phyloP scores from a whole-genome alignment of 176 grass and related monocot species.

The Oryza glumipatula region DNA sequence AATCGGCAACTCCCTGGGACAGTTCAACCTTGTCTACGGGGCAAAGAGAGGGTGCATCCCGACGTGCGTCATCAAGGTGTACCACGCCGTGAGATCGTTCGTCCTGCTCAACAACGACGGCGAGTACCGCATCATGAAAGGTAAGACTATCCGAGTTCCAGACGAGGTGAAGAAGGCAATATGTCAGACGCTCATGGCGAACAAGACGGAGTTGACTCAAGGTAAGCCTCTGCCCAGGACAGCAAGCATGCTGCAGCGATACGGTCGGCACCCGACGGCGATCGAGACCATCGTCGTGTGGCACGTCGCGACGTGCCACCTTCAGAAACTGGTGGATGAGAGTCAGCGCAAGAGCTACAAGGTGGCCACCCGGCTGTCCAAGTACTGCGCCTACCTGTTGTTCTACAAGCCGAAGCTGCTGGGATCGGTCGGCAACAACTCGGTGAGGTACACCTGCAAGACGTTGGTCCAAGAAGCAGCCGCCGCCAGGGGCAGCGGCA shows the following conservation, averaged over 20 bases:
- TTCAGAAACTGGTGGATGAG: neutral
- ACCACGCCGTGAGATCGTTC: conserved; percentile 14
- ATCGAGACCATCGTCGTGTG: conserved; percentile 52
- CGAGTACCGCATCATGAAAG: neutral
- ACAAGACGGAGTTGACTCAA: neutral
- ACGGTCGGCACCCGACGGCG: neutral
- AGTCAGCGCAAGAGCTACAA: neutral
- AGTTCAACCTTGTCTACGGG: conserved; percentile 1
- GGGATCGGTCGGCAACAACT: neutral
- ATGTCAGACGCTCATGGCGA: neutral
- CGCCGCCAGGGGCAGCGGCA: too few relatives aligned
- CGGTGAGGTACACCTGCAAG: conserved; percentile 17
- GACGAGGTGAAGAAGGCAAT: neutral
- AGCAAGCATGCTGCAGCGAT: neutral
- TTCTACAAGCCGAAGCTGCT: conserved; percentile 50
- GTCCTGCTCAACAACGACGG: conserved; percentile 28
- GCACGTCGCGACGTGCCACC: conserved; percentile 44
- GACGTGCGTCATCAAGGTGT: neutral
- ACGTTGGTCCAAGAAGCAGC: conserved; percentile 2
- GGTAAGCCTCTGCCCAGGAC: neutral
- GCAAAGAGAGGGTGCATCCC: neutral
- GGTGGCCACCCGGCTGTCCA: conserved; percentile 36
- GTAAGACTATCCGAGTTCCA: neutral
- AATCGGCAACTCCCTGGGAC: conserved; percentile 17
- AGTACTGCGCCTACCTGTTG: conserved; percentile 51